Evolutionary conservation across 108 stramenopile species (phyloP), one percentile per base, ranked within the genome.

Genomic region (Conticribra guillardii): DNA sequence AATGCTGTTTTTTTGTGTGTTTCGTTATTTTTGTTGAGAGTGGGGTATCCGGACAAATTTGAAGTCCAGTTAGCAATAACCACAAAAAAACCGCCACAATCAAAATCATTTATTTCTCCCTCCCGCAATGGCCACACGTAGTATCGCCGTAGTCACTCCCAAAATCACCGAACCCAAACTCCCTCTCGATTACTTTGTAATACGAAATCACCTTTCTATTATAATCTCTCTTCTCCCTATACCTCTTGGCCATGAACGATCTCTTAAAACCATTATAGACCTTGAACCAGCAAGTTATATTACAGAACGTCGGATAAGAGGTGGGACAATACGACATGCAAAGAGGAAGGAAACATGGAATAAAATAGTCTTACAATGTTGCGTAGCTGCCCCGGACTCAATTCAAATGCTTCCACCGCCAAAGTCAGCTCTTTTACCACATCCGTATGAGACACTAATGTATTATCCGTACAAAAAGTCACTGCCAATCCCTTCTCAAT

Each of bases 191-290:
- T 53, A 21, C 64, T 44, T 76, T 76, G 54, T 77, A 77, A 53
- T 64, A 77, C 23, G 76, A 77, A 26, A 77, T 70, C 0, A 77
- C 44, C 62, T 34, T 52, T 31, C 63, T 26, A 34, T 77, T 77
- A 32, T 76, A 69, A 53, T 69, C 67, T 63, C 75, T 60, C 47
- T 76, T 76, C 1, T 47, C 58, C 16, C 30, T 28, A 27, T 76
- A 76, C 45, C 67, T 49, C 75, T 52, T 76, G 15, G 75, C 60
- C 67, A 69, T 67, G 48, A 76, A 76, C 32, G 67, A 68, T 27
- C 75, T 60, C 67, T 76, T 76, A 45, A 76, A 76, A 16, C 75
- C 75, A 51, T 76, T 76, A 41, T 53, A 76, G 4, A 76, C 75
- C 34, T n/a, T n/a, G n/a, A n/a, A n/a, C n/a, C n/a, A n/a, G n/a